Base-by-base conservation (phyloP, 805 yeast species). In the Pichia kluyveri region DNA sequence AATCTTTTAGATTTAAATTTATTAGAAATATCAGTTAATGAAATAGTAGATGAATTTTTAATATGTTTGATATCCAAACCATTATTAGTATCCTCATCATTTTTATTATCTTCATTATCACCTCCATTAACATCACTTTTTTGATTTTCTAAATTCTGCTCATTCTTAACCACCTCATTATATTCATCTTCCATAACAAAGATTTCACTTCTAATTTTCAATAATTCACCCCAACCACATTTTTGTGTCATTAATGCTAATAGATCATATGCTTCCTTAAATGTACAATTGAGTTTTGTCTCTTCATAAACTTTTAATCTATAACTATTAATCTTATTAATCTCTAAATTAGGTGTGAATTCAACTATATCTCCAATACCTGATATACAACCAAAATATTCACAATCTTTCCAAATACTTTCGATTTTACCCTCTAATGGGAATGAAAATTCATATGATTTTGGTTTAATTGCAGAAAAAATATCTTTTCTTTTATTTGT, bases 181-280 rank as follows among this genome's bases (percentile, higher is more conserved):
- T 80, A 79, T 59, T 85, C 91, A 39, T 76, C 79, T 57, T 81
- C 86, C 89, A 91, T 91, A 10, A 87, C 79, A 65, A 91, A 91
- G 0, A 85, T 80, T 18, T 72, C 68, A 1, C 89, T 79, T 50
- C 96, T 77, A 38, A 82, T 59, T 48, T 71, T 69, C 54, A 90
- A 71, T 36, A 88, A 63, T 36, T 74, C 77, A 55, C 86, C 87
- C 99, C 99, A 91, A 5, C 96, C 96, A 39, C 82, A 69, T 26
- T 72, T 66, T 18, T 82, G 74, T 3, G 82, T 79, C 54, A 93
- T 75, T 9, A 79, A 70, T 5, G 95, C 80, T 48, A 91, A 65
- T 48, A 89, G 65, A 40, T 81, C 82, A 61, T 87, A 91, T 1
- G 86, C 86, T 46, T 66, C 67, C 31, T 68, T 65, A 51, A 78